phyloP scores from a whole-genome alignment of 1,139 yeast genomes.

The Candida tetrigidarum region DNA sequence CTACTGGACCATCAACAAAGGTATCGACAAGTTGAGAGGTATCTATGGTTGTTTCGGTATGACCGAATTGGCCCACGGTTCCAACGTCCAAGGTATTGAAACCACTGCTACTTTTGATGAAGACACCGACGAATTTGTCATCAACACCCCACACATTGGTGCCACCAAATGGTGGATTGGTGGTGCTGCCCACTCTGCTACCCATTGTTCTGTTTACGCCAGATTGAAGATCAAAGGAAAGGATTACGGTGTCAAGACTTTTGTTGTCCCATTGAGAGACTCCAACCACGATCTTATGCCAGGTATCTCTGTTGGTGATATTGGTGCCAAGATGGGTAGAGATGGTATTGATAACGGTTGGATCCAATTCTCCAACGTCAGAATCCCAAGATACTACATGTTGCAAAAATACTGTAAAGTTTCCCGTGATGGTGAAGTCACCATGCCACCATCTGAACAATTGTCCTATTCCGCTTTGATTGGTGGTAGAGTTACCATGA shows the following conservation, averaged over 20 bases:
- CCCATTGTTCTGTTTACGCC: constrained; percentile 80
- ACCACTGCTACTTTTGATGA: constrained; percentile 82
- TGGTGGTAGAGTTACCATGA: constrained; percentile 89
- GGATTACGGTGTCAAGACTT: constrained; percentile 89
- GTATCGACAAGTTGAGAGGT: constrained; percentile 63
- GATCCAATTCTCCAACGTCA: constrained; percentile 83
- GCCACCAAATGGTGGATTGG: constrained; percentile 99
- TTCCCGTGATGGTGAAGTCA: constrained; percentile 67
- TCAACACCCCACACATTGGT: constrained; percentile 84
- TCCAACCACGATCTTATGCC: constrained; percentile 67
- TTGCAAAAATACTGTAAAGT: constrained; percentile 78
- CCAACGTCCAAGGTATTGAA: constrained; percentile 87
- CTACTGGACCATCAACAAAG: constrained; percentile 76
- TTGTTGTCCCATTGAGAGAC: constrained; percentile 86
- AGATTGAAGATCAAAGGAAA: constrained; percentile 76
- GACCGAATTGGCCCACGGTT: constrained; percentile 94
- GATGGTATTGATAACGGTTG: constrained; percentile 91
- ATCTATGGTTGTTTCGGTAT: constrained; percentile 90
- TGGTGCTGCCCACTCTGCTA: constrained; percentile 93
- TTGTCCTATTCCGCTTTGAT: constrained; percentile 83
- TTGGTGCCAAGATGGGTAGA: constrained; percentile 92
- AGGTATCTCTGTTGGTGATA: constrained; percentile 84
- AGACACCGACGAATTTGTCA: constrained; percentile 63
- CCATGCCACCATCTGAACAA: constrained; percentile 79
- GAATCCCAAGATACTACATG: constrained; percentile 82